Percentiles rank a stretch among this genome's conserved stretches.
phyloP scores from a whole-genome alignment of 805 yeast species.

The Cyberlindnera euphorbiiphila region DNA sequence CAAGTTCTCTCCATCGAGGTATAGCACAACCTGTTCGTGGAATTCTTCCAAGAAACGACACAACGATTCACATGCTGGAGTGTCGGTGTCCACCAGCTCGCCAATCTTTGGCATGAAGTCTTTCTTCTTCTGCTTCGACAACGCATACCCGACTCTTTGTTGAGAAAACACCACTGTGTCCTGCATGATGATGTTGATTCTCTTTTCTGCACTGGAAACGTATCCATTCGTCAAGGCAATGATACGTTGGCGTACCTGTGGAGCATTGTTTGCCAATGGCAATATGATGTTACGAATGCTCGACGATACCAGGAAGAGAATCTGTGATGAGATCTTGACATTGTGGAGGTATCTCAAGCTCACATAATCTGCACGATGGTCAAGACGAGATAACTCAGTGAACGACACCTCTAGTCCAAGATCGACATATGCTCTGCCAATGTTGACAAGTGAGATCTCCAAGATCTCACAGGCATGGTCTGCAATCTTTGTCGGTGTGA shows the following conservation, averaged over 20 bases:
- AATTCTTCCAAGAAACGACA: conserved; percentile 47
- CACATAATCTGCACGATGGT: conserved; percentile 29
- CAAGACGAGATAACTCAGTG: conserved; percentile 38
- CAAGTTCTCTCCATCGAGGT: conserved; percentile 45
- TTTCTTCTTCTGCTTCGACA: conserved; percentile 67
- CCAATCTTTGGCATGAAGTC: conserved; percentile 52
- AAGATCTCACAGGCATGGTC: conserved; percentile 62
- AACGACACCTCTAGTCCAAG: conserved; percentile 71
- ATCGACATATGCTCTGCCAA: conserved; percentile 73
- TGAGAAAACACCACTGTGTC: conserved; percentile 54
- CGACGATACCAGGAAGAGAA: conserved; percentile 61
- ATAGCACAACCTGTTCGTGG: conserved; percentile 35
- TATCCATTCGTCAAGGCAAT: conserved; percentile 58
- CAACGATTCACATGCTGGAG: conserved; percentile 65
- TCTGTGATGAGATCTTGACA: conserved; percentile 52
- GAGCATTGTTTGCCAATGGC: conserved; percentile 64
- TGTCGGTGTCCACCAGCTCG: conserved; percentile 50
- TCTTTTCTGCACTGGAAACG: conserved; percentile 56
- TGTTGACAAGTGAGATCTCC: conserved; percentile 61
- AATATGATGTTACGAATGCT: conserved; percentile 71
- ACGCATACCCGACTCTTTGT: conserved; percentile 43
- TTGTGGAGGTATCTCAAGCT: conserved; percentile 46
- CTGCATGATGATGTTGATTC: conserved; percentile 59
- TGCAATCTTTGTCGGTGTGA: conserved; percentile 58
- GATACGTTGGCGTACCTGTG: conserved; percentile 54